phyloP scores from a whole-genome alignment of 768 basidiomycete species.

The Leccinellum luteum region DNA sequence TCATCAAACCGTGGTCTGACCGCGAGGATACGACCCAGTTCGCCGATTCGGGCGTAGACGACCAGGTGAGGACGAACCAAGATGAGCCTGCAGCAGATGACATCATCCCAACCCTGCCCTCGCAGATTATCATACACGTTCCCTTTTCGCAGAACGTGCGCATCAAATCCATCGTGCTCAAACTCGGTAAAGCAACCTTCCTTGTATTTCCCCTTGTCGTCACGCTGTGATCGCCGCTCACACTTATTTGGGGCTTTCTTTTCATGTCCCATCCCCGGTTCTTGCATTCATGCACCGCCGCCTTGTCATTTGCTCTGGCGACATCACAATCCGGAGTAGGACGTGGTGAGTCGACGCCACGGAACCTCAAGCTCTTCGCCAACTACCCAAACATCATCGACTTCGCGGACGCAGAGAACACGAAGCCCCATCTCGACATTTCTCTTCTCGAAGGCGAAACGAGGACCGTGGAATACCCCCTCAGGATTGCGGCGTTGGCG shows the following conservation, averaged over 20 bases:
- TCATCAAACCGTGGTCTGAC: slow-evolving; percentile 83
- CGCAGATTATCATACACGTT: slow-evolving; percentile 75
- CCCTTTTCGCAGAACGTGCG: slow-evolving; percentile 80
- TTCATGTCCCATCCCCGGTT: slow-evolving; percentile 4
- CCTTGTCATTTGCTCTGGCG: neutral
- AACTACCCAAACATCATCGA: slow-evolving; percentile 76
- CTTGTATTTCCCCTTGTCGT: slow-evolving; percentile 10
- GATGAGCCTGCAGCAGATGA: slow-evolving; percentile 3
- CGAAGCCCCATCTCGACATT: slow-evolving; percentile 69
- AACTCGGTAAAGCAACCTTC: slow-evolving; percentile 53
- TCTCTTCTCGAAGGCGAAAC: slow-evolving; percentile 69
- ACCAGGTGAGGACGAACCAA: slow-evolving; percentile 55
- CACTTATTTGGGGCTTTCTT: neutral
- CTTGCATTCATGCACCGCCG: slow-evolving; percentile 2
- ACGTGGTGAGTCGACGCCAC: slow-evolving; percentile 73
- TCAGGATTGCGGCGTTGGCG: slow-evolving; percentile 72
- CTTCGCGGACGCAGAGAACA: slow-evolving; percentile 68
- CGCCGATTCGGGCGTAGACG: slow-evolving; percentile 80
- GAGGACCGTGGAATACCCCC: slow-evolving; percentile 70
- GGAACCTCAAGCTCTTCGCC: slow-evolving; percentile 71
- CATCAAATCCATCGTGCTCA: slow-evolving; percentile 69
- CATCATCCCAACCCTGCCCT: slow-evolving; percentile 11
- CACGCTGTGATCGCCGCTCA: slow-evolving; percentile 13
- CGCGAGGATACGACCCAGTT: slow-evolving; percentile 64
- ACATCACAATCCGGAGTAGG: slow-evolving; percentile 39